A percentile compares a stretch with the other conserved stretches of the same genome.
Conservation (phyloP, 2,329 filamentous ascomycete species). For the Meredithiella fracta region DNA sequence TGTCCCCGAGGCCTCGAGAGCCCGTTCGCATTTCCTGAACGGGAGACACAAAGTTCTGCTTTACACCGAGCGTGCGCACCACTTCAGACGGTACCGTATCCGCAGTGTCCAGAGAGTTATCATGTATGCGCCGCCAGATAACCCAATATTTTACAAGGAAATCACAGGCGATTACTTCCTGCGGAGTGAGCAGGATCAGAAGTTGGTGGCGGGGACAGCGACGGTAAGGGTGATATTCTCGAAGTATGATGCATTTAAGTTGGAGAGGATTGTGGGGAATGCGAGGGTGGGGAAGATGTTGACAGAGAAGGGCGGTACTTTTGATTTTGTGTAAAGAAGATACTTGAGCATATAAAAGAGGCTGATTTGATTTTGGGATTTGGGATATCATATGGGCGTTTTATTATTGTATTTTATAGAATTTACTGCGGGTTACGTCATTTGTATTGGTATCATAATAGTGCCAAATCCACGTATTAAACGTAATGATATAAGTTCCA, state of each 20-base stretch:
- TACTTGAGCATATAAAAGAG: not conserved
- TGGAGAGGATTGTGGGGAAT: constrained; percentile 76
- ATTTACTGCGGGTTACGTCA: not conserved
- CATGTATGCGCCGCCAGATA: constrained; percentile 82
- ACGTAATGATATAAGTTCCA: too few species aligned
- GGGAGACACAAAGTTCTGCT: constrained; percentile 70
- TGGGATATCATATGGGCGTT: not conserved
- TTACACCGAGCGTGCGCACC: constrained; percentile 91
- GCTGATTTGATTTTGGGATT: constrained; percentile 1
- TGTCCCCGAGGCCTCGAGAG: constrained; percentile 60
- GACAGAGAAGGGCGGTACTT: constrained; percentile 69
- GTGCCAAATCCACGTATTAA: not conserved
- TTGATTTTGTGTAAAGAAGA: constrained; percentile 66
- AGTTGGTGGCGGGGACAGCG: constrained; percentile 41
- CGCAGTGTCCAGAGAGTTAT: constrained; percentile 70
- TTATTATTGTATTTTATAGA: not conserved
- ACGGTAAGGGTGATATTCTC: constrained; percentile 55
- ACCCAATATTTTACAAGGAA: constrained; percentile 66
- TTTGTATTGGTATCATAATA: not conserved
- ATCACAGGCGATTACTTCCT: constrained; percentile 51
- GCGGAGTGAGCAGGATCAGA: constrained; percentile 39
- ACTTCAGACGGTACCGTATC: constrained; percentile 78
- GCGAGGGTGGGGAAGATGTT: constrained; percentile 73
- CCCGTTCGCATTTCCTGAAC: constrained; percentile 70
- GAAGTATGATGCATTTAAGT: constrained; percentile 72